Evolutionary conservation across 1,284 basidiomycete genomes (phyloP), one percentile per base, ranked within the genome.

Genomic region (Grifola frondosa): DNA sequence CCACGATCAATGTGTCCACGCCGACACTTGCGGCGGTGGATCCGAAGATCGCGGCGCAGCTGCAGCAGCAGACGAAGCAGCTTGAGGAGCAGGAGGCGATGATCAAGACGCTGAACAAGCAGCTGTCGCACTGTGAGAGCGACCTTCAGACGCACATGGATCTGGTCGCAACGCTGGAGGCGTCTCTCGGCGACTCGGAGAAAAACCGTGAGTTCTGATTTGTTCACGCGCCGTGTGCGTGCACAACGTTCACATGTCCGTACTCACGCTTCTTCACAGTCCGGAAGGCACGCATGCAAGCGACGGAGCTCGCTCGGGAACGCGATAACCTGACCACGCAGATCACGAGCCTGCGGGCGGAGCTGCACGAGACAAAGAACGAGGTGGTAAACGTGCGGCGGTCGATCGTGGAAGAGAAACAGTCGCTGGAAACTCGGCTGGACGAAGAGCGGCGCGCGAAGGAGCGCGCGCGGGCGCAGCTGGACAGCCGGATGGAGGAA

Each of bases 131-230:
- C 63, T 94, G 91, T 61, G 91, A 96, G 67, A 82, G 77, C 49
- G 92, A 96, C 65, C 72, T 96, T 46, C 89, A 93, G 57, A 86
- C 89, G 38, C 92, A 95, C 62, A 92, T 93, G 76, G 91, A 96
- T 62, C 78, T 95, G 43, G 91, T 94, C 49, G 78, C 72, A 47
- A 87, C 84, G 15, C 73, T 94, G 20, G 91, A 93, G 68, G 80
- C 81, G 29, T 89, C 89, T 24, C 72, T 95, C 30, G 86, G 86
- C 43, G 91, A 93, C 58, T 88, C 89, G 20, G 91, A 95, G 68
- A 90, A 93, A 64, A 94, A 91, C 59, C 71, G 90, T 90, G 66
- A 70, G 86, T 80, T 42, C 31, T 51, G 23, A 40, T 46, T 52
- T 15, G 35, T 37, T 52, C 42, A 44, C 30, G 41, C 10, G 15